Evolutionary conservation across 179 eudicot genomes (phyloP).

Genomic region (Sideroxylon spinosum): DNA sequence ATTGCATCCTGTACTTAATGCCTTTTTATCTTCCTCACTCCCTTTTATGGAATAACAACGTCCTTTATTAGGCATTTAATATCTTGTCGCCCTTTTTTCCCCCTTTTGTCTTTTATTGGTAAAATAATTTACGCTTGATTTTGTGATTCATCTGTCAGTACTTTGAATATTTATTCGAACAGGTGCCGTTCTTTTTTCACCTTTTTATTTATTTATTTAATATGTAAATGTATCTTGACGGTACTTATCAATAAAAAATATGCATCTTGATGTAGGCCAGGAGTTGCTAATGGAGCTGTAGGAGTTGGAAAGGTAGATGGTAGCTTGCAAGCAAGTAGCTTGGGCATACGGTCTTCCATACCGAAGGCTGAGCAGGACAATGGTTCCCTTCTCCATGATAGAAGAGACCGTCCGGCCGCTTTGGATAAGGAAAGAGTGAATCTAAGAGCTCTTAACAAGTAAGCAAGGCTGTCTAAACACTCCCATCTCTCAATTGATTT

Average conservation of each 20-base stretch:
- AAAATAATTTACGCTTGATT: background rate
- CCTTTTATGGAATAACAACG: background rate
- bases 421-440: slow-evolving; percentile 55
- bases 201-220: background rate
- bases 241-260: background rate
- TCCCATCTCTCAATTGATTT: slow-evolving; percentile 1
- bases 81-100: too few relatives aligned
- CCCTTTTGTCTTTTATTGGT: background rate
- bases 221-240: too few relatives aligned
- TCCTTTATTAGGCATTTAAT: slow-evolving; percentile 4
- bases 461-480: slow-evolving; percentile 22
- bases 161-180: background rate
- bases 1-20: too few relatives aligned
- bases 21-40: too few relatives aligned
- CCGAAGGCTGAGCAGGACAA: slow-evolving; percentile 55
- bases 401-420: slow-evolving; percentile 39
- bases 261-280: slow-evolving; percentile 36
- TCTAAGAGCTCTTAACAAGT: slow-evolving; percentile 51
- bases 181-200: background rate
- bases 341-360: slow-evolving; percentile 43
- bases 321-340: slow-evolving; percentile 32
- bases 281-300: slow-evolving; percentile 43
- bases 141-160: slow-evolving; percentile 9
- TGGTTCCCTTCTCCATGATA: slow-evolving; percentile 36
- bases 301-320: slow-evolving; percentile 49